Evolutionary conservation across 148 eudicot species (phyloP).

Genomic region (Selenicereus undatus): DNA sequence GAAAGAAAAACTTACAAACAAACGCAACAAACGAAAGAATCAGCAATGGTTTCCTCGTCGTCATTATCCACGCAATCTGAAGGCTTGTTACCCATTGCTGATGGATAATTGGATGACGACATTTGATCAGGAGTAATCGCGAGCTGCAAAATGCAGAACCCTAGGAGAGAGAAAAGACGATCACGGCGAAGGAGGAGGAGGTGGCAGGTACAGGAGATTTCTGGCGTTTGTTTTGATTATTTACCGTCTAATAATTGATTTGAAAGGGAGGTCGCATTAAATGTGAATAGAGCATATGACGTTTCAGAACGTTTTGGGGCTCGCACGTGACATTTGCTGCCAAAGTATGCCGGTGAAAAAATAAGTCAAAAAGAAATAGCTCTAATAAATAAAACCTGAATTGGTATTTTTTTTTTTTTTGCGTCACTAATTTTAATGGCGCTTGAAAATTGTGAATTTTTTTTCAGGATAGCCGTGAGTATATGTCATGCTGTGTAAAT

Average conservation of each 20-base stretch:
- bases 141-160: conserved; percentile 9
- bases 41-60: conserved; percentile 38
- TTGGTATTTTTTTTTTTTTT: no score
- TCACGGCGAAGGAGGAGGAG: not conserved
- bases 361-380: no score
- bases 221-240: not conserved
- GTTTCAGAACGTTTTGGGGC: no score
- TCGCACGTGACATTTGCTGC: no score
- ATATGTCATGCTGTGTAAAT: no score
- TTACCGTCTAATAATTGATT: no score
- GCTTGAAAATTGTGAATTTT: no score
- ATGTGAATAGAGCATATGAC: no score
- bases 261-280: no score
- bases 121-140: not conserved
- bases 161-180: conserved; percentile 27
- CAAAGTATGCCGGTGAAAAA: no score
- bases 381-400: not conserved
- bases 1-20: conserved; percentile 47
- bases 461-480: no score
- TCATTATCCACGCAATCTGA: conserved; percentile 19
- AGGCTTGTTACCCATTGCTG: not conserved
- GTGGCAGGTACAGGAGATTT: not conserved
- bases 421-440: no score
- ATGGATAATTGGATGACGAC: conserved; percentile 6
- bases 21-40: conserved; percentile 58